Base-by-base conservation (phyloP, 2,329 filamentous ascomycete species). In the Xylaria sp. region DNA sequence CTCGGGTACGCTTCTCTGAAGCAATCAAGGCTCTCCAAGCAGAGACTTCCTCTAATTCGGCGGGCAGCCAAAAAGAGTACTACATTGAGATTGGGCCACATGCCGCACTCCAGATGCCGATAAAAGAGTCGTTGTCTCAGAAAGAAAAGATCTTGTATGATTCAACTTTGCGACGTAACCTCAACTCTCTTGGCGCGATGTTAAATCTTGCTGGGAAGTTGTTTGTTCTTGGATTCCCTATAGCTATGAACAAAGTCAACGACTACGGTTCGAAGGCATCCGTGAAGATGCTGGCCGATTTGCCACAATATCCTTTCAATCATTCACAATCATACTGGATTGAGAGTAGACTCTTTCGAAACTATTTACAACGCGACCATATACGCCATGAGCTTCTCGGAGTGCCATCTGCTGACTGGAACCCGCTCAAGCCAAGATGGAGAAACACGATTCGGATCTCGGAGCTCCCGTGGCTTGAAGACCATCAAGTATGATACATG, bases 301-400 rank as follows among this genome's bases (percentile, higher is more conserved):
- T 81, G 0, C 81, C 82, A 0, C 68, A 76, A 1, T 84, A 84
- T 60, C 77, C 81, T 0, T 84, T 81, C 75, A 77, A 82, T 60
- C 81, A 83, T 53, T 75, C 77, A 2, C 72, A 71, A 1, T 69
- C 35, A 0, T 80, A 79, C 67, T 84, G 82, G 82, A 62, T 74
- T 21, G 82, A 84, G 25, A 73, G 75, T 1, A 72, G 75, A 3
- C 44, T 77, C 0, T 77, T 73, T 23, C 65, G 58, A 3, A 71
- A 75, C 21, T 23, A 5, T 16, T 23, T n/a, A 2, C 35, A 23
- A 2, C 48, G 60, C 5, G 3, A 9, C 0, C 6, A 32, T 27
- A 6, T 21, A n/a, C 37, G 44, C 1, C 47, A 59, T 23, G 50
- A 58, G 3, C 44, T 69, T 42, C 23, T 68, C 5, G 67, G 67